Conservation (phyloP, 805 yeast genomes). For the baker's yeast (Saccharomyces cerevisiae) region DNA sequence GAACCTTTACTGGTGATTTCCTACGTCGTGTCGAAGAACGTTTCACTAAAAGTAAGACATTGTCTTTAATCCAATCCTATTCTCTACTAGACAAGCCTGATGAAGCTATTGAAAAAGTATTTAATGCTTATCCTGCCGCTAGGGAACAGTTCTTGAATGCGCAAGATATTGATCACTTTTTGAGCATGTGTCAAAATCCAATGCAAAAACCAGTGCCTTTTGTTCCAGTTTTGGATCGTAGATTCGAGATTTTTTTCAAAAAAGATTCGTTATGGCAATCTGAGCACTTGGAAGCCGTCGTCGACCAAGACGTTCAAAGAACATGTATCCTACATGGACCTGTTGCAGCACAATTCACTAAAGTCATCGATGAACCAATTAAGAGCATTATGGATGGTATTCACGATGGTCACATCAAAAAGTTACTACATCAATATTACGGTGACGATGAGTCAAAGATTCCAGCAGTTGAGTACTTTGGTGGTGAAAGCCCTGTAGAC, state of each 20-base stretch:
- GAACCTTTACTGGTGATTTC: slow-evolving; percentile 80
- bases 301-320: slow-evolving; percentile 92
- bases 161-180: slow-evolving; percentile 90
- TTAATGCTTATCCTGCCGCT: slow-evolving; percentile 64
- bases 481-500: slow-evolving; percentile 50
- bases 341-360: slow-evolving; percentile 90
- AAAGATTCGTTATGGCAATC: slow-evolving; percentile 99
- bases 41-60: slow-evolving; percentile 50
- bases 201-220: slow-evolving; percentile 96
- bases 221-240: slow-evolving; percentile 88
- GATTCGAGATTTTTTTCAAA: slow-evolving; percentile 93
- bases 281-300: slow-evolving; percentile 92
- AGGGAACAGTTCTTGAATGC: slow-evolving; percentile 79
- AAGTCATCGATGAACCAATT: slow-evolving; percentile 83
- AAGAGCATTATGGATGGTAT: slow-evolving; percentile 80
- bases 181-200: slow-evolving; percentile 74
- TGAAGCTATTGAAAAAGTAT: slow-evolving; percentile 48
- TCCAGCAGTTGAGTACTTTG: slow-evolving; percentile 86
- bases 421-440: slow-evolving; percentile 61
- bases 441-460: slow-evolving; percentile 59
- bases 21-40: slow-evolving; percentile 96
- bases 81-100: slow-evolving; percentile 62
- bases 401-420: slow-evolving; percentile 81
- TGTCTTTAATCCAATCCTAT: slow-evolving; percentile 69
- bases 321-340: slow-evolving; percentile 99